phyloP scores from a whole-genome alignment of 371 early-diverging fungal genomes.

The Rhizopus sp. region DNA sequence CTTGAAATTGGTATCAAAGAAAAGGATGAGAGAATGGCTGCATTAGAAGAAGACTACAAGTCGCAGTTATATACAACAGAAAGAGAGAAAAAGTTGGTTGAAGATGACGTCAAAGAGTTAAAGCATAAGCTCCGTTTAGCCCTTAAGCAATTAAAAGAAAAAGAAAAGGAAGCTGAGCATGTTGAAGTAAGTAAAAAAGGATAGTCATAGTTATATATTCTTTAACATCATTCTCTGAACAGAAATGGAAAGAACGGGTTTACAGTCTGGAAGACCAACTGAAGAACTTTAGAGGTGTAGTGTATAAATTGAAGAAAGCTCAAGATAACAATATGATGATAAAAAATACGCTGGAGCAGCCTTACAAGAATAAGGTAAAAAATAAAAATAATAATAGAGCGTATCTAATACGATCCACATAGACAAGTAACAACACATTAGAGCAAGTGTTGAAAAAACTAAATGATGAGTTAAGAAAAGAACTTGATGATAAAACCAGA shows the following conservation, averaged over 20 bases:
- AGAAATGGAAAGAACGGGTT: conserved; percentile 22
- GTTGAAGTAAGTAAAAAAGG: background rate
- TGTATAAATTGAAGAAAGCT: conserved; percentile 24
- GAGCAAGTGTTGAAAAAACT: conserved; percentile 21
- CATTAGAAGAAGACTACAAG: conserved; percentile 37
- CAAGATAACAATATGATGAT: conserved; percentile 24
- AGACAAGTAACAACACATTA: background rate
- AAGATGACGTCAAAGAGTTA: conserved; percentile 41
- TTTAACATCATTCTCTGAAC: conserved; percentile 11
- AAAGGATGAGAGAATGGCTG: conserved; percentile 40
- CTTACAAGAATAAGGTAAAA: conserved; percentile 31
- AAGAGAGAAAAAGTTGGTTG: conserved; percentile 31
- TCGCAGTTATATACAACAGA: conserved; percentile 37
- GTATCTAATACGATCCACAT: too few relatives aligned
- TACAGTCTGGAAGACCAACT: conserved; percentile 17
- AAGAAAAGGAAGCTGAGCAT: conserved; percentile 11
- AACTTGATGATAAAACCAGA: conserved; percentile 16
- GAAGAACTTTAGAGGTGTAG: conserved; percentile 22
- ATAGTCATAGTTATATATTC: background rate
- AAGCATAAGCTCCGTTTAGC: conserved; percentile 15
- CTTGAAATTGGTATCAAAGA: conserved; percentile 33
- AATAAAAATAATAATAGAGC: conserved; percentile 3
- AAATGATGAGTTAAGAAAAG: conserved; percentile 27
- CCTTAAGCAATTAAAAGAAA: conserved; percentile 22
- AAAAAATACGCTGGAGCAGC: conserved; percentile 21